These are phyloP conservation scores for Thermoascus crustaceus DNA, from an alignment of 2,329 filamentous ascomycete genomes.

Conservation along the genomic window DNA sequence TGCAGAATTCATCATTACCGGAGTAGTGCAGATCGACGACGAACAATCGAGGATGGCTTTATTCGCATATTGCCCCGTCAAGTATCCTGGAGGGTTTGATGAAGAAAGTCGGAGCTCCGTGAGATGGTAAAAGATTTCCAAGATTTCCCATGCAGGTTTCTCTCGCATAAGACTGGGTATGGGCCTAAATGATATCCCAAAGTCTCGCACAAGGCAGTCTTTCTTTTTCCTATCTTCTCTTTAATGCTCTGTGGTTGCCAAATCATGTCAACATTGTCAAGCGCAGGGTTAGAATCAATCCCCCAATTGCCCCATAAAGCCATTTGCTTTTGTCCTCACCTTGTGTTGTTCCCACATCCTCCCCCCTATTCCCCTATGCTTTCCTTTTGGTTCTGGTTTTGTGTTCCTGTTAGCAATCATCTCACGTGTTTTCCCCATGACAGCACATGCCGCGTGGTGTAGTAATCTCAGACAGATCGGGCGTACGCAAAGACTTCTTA, in stretches of 20 bases:
- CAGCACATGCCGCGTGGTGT: slow-evolving; percentile 1
- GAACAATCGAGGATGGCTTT: slow-evolving; percentile 16
- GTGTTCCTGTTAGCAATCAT: neutral
- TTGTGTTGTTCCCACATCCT: slow-evolving; percentile 1
- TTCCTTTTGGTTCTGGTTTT: slow-evolving; percentile 1
- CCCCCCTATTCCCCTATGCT: neutral
- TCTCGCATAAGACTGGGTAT: slow-evolving; percentile 29
- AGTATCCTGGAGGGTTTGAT: slow-evolving; percentile 9
- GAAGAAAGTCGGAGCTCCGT: slow-evolving; percentile 15
- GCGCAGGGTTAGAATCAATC: slow-evolving; percentile 1
- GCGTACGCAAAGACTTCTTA: too few species aligned
- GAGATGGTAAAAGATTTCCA: slow-evolving; percentile 24
- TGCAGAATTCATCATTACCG: slow-evolving; percentile 11
- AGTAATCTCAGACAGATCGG: slow-evolving; percentile 1
- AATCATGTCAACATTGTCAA: neutral
- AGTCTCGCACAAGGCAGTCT: slow-evolving; percentile 1
- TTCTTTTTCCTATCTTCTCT: neutral
- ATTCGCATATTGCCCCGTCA: slow-evolving; percentile 8
- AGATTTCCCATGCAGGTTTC: slow-evolving; percentile 18
- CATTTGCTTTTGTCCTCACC: slow-evolving; percentile 1
- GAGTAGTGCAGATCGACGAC: slow-evolving; percentile 12
- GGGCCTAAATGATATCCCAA: slow-evolving; percentile 19
- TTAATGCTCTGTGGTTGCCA: slow-evolving; percentile 1
- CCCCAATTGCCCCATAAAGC: slow-evolving; percentile 1
- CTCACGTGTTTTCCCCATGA: neutral